Evolutionary conservation across 441 rosid genomes (phyloP), one percentile per base, ranked within the genome.

Genomic region (Adansonia rubrostipa): DNA sequence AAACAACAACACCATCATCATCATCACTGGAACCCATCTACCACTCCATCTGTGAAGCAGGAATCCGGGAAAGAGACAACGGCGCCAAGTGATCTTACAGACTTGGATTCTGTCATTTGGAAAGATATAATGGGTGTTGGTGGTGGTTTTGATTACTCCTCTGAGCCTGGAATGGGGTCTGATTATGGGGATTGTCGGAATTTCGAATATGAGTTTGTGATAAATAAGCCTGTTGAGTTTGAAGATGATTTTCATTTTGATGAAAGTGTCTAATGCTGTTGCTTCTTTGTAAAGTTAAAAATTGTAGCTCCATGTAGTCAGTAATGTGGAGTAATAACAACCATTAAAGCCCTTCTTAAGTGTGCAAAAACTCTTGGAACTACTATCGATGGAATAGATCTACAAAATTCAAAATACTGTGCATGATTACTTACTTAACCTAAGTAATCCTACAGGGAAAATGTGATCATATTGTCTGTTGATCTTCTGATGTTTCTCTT

Each of bases 81-180:
- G 4, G 42, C 58, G 48, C 22, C 78, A 22, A 84, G 79, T 58
- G 83, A 74, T 60, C 3, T 62, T 19, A 73, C 80, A 3, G 51
- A 77, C 60, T 20, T 79, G 66, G 86, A 84, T 36, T 28, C 74
- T 15, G 5, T 57, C 17, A 22, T 81, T 64, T 86, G 89, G 84
- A 76, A 78, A 33, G 88, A 89, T 68, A 50, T 82, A 1, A 19
- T 74, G 33, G 17, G 78, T 69, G 68, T 77, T 20, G 80, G 60
- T 69, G 64, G 80, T 22, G 82, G 66, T 50, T 70, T 78, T 10
- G 44, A 68, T 5, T 66, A 17, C 65, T 22, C 65, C 5, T 61
- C 80, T 40, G 84, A 70, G 22, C 73, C 80, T 28, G 33, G 53
- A 14, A 44, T 56, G 45, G 75, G 7, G n/a, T 40, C 51, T 68